Evolutionary conservation across 2,329 filamentous ascomycete genomes (phyloP).

Genomic region (Colletotrichum sp.): DNA sequence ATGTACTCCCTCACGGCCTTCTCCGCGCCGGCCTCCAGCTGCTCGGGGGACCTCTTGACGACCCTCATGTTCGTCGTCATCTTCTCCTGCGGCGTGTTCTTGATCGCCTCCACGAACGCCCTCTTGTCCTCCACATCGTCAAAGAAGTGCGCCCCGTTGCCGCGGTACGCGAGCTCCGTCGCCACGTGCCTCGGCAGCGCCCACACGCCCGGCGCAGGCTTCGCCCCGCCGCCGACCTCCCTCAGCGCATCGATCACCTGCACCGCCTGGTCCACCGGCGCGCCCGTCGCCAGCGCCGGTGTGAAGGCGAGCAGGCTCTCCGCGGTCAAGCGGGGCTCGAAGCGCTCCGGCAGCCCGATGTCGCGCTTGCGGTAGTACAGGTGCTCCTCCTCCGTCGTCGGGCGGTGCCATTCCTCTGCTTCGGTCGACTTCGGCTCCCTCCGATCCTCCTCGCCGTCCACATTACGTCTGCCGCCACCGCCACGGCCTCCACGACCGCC

Average conservation of each 20-base stretch:
- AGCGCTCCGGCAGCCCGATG: constrained; percentile 24
- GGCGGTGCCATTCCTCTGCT: constrained; percentile 7
- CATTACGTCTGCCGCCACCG: constrained; percentile 23
- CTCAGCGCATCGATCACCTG: not conserved
- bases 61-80: constrained; percentile 6
- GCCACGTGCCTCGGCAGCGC: constrained; percentile 32
- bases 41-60: constrained; percentile 20
- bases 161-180: constrained; percentile 29
- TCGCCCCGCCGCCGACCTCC: not conserved
- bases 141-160: not conserved
- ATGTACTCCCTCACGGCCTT: constrained; percentile 38
- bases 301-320: constrained; percentile 15
- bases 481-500: constrained; percentile 23
- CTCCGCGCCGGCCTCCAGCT: constrained; percentile 35
- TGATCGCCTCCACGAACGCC: constrained; percentile 16
- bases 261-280: not conserved
- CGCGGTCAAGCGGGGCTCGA: constrained; percentile 25
- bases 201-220: not conserved
- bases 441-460: constrained; percentile 13
- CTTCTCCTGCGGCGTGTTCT: constrained; percentile 17
- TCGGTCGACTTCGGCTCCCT: not conserved
- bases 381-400: constrained; percentile 28
- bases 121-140: constrained; percentile 27
- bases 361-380: constrained; percentile 28
- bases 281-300: constrained; percentile 32